Conservation (phyloP, 139 green algal genomes). For the Protoeuglena noctilucae region DNA sequence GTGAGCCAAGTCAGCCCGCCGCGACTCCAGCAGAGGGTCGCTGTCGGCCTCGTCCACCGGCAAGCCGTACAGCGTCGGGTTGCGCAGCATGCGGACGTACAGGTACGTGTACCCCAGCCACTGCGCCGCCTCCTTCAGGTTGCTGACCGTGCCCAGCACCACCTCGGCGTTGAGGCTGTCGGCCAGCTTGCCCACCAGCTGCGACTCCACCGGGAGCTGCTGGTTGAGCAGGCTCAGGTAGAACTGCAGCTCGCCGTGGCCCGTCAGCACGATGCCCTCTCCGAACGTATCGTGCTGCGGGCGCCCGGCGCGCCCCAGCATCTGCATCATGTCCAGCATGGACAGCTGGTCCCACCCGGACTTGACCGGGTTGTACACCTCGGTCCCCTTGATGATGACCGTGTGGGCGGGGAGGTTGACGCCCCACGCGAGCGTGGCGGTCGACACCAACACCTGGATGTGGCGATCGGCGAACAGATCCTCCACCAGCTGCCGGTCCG, state of each 20-base stretch:
- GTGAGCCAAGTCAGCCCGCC: slow-evolving; percentile 80
- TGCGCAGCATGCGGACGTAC: slow-evolving; percentile 89
- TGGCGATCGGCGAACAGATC: slow-evolving; percentile 93
- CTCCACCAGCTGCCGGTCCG: slow-evolving; percentile 87
- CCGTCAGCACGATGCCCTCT: slow-evolving; percentile 93
- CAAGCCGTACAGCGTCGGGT: slow-evolving; percentile 81
- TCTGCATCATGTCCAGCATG: slow-evolving; percentile 96
- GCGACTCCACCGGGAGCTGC: slow-evolving; percentile 94
- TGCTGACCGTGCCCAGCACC: slow-evolving; percentile 74
- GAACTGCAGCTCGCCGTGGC: slow-evolving; percentile 86
- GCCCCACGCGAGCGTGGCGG: slow-evolving; percentile 93
- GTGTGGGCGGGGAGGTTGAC: slow-evolving; percentile 97
- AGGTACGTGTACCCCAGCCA: slow-evolving; percentile 93
- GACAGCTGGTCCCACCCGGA: slow-evolving; percentile 76
- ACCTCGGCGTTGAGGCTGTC: slow-evolving; percentile 96
- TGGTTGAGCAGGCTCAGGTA: slow-evolving; percentile 95
- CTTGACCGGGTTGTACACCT: slow-evolving; percentile 85
- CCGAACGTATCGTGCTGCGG: slow-evolving; percentile 92
- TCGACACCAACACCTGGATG: slow-evolving; percentile 91
- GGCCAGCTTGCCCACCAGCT: slow-evolving; percentile 67
- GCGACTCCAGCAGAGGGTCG: slow-evolving; percentile 65
- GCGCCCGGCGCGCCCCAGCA: slow-evolving; percentile 88
- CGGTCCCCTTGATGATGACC: slow-evolving; percentile 98
- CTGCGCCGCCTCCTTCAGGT: slow-evolving; percentile 56
- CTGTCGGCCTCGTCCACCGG: slow-evolving; percentile 45